Conservation (phyloP, 768 basidiomycete species). For the Lactarius vividus region DNA sequence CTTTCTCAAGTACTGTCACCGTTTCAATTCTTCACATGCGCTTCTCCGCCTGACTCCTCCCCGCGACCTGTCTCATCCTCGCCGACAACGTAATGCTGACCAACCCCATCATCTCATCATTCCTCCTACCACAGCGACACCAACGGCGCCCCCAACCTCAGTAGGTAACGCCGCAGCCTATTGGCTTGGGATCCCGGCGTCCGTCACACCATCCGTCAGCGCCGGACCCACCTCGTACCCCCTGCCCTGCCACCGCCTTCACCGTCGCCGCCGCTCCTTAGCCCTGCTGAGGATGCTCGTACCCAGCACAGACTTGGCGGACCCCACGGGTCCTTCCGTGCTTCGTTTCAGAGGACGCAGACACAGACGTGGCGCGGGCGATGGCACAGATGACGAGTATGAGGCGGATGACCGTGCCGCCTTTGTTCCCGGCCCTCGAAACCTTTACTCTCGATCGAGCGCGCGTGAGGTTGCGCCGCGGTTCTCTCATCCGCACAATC, state of each 20-base stretch:
- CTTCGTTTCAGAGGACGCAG: neutral
- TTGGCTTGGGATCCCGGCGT: conserved; percentile 18
- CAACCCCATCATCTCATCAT: conserved; percentile 4
- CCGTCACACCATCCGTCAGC: neutral
- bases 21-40: neutral
- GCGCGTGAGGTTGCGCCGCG: conserved; percentile 4
- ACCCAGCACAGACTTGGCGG: conserved; percentile 9
- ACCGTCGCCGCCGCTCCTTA: conserved; percentile 1
- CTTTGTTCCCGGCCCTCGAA: conserved; percentile 9
- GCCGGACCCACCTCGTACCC: neutral
- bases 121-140: neutral
- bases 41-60: conserved; percentile 7
- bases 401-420: neutral
- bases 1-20: neutral
- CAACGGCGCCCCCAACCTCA: neutral
- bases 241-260: neutral
- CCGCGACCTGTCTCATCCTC: neutral
- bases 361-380: neutral
- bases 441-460: neutral
- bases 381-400: neutral
- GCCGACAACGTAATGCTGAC: conserved; percentile 22
- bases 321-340: neutral
- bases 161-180: neutral
- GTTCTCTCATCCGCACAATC: conserved; percentile 14
- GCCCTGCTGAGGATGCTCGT: neutral